Conservation (phyloP, 2,329 filamentous ascomycete genomes). For the Teratosphaeria gauchensis region DNA sequence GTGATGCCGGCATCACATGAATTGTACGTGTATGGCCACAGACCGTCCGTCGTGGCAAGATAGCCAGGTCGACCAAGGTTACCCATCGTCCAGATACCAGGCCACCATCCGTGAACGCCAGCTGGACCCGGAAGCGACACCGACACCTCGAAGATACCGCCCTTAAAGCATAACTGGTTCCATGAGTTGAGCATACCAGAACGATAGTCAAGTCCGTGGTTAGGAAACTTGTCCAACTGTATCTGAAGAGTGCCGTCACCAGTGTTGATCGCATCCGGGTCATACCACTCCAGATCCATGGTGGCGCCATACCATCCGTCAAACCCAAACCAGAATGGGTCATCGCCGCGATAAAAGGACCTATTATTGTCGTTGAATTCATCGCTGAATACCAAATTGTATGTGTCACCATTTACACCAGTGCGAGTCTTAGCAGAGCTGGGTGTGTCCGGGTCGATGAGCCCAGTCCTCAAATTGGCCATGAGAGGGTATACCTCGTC, state of each 20-base stretch:
- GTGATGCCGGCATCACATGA: constrained; percentile 42
- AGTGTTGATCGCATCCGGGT: constrained; percentile 44
- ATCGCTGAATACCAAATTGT: constrained; percentile 46
- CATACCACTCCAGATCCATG: constrained; percentile 42
- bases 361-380: constrained; percentile 46
- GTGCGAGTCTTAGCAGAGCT: constrained; percentile 34
- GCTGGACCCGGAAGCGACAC: constrained; percentile 43
- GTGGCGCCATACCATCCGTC: constrained; percentile 48
- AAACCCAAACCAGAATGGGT: constrained; percentile 45
- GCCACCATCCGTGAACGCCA: constrained; percentile 42
- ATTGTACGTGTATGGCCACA: constrained; percentile 47
- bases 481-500: constrained; percentile 38
- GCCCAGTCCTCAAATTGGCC: constrained; percentile 36
- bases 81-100: constrained; percentile 46
- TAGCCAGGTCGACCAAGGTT: constrained; percentile 46
- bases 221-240: constrained; percentile 36
- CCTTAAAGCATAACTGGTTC: constrained; percentile 48
- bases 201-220: constrained; percentile 38
- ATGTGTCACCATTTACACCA: constrained; percentile 36
- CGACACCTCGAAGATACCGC: constrained; percentile 44
- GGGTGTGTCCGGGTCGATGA: constrained; percentile 47
- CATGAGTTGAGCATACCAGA: constrained; percentile 46
- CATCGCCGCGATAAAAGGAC: constrained; percentile 49
- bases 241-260: constrained; percentile 38
- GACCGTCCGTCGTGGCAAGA: constrained; percentile 42